These are phyloP conservation scores for Globisporangium spiculum DNA, from an alignment of 352 stramenopile genomes.

Conservation along the genomic window DNA sequence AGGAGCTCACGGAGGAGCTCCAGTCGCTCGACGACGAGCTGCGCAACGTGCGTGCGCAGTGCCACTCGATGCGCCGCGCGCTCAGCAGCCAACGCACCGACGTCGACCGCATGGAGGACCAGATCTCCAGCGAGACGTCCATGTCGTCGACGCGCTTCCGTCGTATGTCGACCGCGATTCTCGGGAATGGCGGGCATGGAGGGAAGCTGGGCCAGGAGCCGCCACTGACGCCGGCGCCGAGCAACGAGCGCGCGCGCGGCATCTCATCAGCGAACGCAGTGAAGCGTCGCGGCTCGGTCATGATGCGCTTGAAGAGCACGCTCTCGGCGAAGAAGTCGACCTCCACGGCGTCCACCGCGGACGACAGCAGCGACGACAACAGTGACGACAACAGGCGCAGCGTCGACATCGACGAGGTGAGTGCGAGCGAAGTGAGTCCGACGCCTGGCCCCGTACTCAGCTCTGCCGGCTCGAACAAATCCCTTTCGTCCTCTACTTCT, in stretches of 20 bases:
- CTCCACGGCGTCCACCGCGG: background rate
- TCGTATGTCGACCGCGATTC: constrained; percentile 21
- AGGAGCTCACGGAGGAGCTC: constrained; percentile 49
- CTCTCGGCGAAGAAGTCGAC: constrained; percentile 9
- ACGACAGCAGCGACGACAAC: constrained; percentile 10
- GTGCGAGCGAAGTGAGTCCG: constrained; percentile 11
- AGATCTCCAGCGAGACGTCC: constrained; percentile 17
- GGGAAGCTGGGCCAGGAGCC: constrained; percentile 21
- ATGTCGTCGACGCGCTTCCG: constrained; percentile 21
- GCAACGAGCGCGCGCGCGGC: constrained; percentile 13
- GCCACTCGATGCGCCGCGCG: constrained; percentile 34
- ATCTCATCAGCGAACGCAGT: constrained; percentile 30
- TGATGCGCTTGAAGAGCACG: constrained; percentile 18
- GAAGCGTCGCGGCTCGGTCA: constrained; percentile 16
- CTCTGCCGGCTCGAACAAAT: constrained; percentile 9
- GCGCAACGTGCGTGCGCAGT: constrained; percentile 35
- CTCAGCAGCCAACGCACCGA: constrained; percentile 23
- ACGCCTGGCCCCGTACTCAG: background rate
- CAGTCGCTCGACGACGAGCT: constrained; percentile 38
- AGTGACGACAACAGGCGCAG: constrained; percentile 4
- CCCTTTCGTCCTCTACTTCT: constrained; percentile 1
- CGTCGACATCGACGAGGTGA: constrained; percentile 20
- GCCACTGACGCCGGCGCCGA: background rate
- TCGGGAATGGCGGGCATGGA: background rate
- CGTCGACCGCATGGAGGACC: constrained; percentile 16